These are phyloP conservation scores for Hemisphaericaspora lyxosophila DNA, from an alignment of 1,139 yeast genomes.

Conservation along the genomic window DNA sequence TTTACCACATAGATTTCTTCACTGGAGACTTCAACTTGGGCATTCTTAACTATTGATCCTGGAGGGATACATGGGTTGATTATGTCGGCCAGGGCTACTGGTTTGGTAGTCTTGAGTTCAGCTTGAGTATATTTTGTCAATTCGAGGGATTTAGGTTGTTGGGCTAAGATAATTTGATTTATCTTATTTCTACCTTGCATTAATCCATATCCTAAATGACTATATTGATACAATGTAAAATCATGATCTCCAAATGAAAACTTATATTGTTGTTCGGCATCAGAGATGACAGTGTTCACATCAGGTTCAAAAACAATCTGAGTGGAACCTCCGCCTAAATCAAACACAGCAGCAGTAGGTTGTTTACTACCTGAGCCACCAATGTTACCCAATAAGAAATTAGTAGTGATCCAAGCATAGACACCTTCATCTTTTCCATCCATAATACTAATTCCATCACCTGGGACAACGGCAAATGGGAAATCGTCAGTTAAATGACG, in stretches of 20 bases:
- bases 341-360: slow-evolving; percentile 95
- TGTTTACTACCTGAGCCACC: slow-evolving; percentile 61
- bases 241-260: slow-evolving; percentile 78
- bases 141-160: slow-evolving; percentile 37
- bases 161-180: slow-evolving; percentile 57
- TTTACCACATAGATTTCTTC: slow-evolving; percentile 58
- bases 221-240: slow-evolving; percentile 86
- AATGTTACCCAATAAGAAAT: slow-evolving; percentile 87
- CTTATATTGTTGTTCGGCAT: slow-evolving; percentile 86
- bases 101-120: slow-evolving; percentile 32
- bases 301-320: slow-evolving; percentile 97
- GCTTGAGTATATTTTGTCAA: slow-evolving; percentile 30
- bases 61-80: slow-evolving; percentile 89
- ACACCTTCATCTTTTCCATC: slow-evolving; percentile 97
- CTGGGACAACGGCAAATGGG: slow-evolving; percentile 88
- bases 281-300: slow-evolving; percentile 55
- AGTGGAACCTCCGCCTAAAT: slow-evolving; percentile 97
- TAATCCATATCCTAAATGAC: slow-evolving; percentile 93
- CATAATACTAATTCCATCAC: slow-evolving; percentile 87
- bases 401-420: slow-evolving; percentile 98
- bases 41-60: slow-evolving; percentile 53
- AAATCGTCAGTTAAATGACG: slow-evolving; percentile 70
- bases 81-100: slow-evolving; percentile 42
- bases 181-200: slow-evolving; percentile 90
- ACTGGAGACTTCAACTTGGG: slow-evolving; percentile 52